These are phyloP conservation scores for Elsinoe ampelina DNA, from an alignment of 2,329 filamentous ascomycete genomes.

Conservation along the genomic window DNA sequence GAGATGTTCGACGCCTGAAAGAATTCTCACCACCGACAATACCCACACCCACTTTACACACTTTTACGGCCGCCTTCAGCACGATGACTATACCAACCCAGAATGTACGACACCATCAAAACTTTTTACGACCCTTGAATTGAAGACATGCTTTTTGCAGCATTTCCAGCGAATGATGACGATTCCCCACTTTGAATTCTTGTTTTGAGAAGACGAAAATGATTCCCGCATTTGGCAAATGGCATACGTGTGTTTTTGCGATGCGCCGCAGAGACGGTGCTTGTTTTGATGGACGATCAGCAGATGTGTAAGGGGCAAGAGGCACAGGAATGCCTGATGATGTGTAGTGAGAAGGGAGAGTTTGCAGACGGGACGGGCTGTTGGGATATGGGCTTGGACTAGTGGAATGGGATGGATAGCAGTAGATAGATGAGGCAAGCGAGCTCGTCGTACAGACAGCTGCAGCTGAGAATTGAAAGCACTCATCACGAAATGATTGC, in stretches of 20 bases:
- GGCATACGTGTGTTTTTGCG: slow-evolving; percentile 12
- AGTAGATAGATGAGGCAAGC: neutral
- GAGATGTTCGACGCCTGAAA: slow-evolving; percentile 52
- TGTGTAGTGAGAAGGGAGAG: too few species aligned
- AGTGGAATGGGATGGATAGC: neutral
- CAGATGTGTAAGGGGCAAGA: neutral
- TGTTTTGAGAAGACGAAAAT: slow-evolving; percentile 5
- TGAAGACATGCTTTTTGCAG: slow-evolving; percentile 6
- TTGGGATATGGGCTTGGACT: neutral
- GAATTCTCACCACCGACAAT: neutral
- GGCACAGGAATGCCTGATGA: slow-evolving; percentile 1
- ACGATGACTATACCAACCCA: neutral
- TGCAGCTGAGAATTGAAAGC: neutral
- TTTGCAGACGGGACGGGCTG: neutral
- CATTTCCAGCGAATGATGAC: slow-evolving; percentile 14
- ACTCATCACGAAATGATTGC: neutral
- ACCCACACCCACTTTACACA: neutral
- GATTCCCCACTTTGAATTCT: neutral
- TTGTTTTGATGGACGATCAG: neutral
- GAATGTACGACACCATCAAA: slow-evolving; percentile 8
- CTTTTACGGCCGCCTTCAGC: neutral
- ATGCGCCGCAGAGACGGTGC: neutral
- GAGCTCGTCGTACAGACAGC: neutral
- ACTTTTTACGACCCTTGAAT: slow-evolving; percentile 4
- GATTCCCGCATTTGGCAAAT: slow-evolving; percentile 13